A percentile compares a stretch with the other conserved stretches of the same genome.
Evolutionary conservation across 176 grass and related monocot genomes (phyloP).

Genomic region (Eragrostis nindensis): DNA sequence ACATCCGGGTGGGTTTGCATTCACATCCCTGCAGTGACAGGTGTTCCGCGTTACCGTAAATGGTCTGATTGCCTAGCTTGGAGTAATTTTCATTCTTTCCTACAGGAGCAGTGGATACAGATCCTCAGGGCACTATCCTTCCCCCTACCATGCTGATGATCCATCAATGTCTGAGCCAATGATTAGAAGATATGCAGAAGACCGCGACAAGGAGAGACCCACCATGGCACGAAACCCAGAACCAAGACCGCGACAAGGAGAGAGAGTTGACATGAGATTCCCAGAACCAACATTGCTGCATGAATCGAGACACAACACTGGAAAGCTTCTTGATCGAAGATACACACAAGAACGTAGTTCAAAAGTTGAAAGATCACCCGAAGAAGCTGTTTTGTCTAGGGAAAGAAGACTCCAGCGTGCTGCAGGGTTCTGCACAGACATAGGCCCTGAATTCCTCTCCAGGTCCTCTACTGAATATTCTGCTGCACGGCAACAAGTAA

Average conservation of each 20-base stretch:
- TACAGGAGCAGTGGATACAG: constrained; percentile 61
- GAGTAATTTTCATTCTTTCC: constrained; percentile 17
- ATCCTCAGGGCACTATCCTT: constrained; percentile 40
- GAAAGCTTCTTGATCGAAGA: constrained; percentile 44
- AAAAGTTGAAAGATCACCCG: constrained; percentile 39
- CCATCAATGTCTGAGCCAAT: constrained; percentile 49
- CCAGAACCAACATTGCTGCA: constrained; percentile 23
- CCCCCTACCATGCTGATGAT: constrained; percentile 44
- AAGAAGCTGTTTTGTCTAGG: constrained; percentile 39
- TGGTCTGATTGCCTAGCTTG: constrained; percentile 22
- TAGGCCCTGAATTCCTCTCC: constrained; percentile 29
- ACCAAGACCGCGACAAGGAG: constrained; percentile 19
- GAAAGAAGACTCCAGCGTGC: constrained; percentile 44
- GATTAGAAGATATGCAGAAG: constrained; percentile 50
- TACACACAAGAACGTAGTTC: constrained; percentile 40
- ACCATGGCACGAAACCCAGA: constrained; percentile 26
- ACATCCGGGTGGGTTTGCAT: constrained; percentile 39
- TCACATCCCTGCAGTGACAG: constrained; percentile 15
- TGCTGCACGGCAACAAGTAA: constrained; percentile 45
- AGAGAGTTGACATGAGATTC: constrained; percentile 14
- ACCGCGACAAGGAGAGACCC: too few species aligned
- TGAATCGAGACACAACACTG: constrained; percentile 40
- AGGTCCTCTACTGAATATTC: constrained; percentile 52
- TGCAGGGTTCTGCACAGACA: constrained; percentile 32
- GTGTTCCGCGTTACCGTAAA: not conserved